Evolutionary conservation across 768 basidiomycete genomes (phyloP).

Genomic region (Boletus insuetus): DNA sequence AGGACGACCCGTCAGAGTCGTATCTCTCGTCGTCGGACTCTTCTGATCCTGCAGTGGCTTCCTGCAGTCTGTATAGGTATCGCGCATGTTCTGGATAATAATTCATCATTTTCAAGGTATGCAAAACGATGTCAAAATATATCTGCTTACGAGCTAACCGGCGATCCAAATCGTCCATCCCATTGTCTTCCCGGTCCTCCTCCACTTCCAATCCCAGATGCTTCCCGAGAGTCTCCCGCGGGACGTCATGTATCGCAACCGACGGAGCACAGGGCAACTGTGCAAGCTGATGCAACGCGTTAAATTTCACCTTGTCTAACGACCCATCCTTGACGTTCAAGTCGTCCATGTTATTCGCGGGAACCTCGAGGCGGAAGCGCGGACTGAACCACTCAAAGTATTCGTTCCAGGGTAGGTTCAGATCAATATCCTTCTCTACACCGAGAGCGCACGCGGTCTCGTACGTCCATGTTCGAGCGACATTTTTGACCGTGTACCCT

Average conservation of each 20-base stretch:
- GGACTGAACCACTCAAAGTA: constrained; percentile 99
- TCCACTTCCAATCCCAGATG: constrained; percentile 59
- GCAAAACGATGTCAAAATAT: not conserved
- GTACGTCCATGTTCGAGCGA: constrained; percentile 92
- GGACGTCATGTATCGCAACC: constrained; percentile 82
- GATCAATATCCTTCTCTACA: constrained; percentile 72
- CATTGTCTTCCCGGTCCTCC: constrained; percentile 36
- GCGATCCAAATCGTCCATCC: constrained; percentile 62
- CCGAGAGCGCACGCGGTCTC: constrained; percentile 97
- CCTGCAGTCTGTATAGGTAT: constrained; percentile 61
- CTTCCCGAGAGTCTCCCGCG: constrained; percentile 60
- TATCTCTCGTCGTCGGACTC: constrained; percentile 47
- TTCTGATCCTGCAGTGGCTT: constrained; percentile 43
- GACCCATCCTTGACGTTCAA: constrained; percentile 79
- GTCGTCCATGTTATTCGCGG: constrained; percentile 93
- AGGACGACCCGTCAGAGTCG: constrained; percentile 50
- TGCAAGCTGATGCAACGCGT: constrained; percentile 53
- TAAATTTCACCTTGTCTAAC: constrained; percentile 74
- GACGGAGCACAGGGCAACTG: constrained; percentile 75
- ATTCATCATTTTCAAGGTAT: not conserved
- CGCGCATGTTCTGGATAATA: constrained; percentile 54
- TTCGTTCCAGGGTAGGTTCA: constrained; percentile 78
- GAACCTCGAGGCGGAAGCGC: constrained; percentile 88
- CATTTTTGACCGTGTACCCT: constrained; percentile 97
- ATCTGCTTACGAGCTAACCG: constrained; percentile 64